phyloP scores from a whole-genome alignment of 78 protist genomes.

The Ministeria vibrans region DNA sequence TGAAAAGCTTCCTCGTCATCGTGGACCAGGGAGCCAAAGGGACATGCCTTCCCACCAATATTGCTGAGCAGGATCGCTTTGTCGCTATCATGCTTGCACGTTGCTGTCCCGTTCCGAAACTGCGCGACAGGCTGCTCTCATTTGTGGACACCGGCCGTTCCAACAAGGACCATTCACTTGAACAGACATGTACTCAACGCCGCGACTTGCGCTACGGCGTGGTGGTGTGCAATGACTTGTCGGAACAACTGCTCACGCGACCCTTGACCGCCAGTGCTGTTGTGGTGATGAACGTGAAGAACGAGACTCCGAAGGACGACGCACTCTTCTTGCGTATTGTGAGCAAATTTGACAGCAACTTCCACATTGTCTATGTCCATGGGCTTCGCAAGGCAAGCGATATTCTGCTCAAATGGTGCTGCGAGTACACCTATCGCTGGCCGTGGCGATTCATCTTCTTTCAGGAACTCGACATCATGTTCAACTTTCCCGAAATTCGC shows the following conservation, averaged over 20 bases:
- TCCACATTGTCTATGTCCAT: neutral
- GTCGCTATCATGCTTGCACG: neutral
- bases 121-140: neutral
- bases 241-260: neutral
- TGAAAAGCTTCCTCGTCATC: neutral
- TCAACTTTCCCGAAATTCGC: neutral
- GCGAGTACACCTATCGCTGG: neutral
- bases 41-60: neutral
- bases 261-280: neutral
- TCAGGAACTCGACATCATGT: neutral
- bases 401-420: neutral
- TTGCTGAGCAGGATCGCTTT: neutral
- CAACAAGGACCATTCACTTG: neutral
- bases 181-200: neutral
- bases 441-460: slow-evolving; percentile 1
- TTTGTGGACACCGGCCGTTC: neutral
- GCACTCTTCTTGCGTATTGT: neutral
- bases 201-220: neutral
- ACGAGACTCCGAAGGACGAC: neutral
- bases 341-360: neutral
- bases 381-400: neutral
- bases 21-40: neutral
- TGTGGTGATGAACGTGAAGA: neutral
- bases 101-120: neutral
- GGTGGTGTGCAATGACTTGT: neutral